Conservation (phyloP, 83 land plant species). For the Diphasiastrum complanatum region DNA sequence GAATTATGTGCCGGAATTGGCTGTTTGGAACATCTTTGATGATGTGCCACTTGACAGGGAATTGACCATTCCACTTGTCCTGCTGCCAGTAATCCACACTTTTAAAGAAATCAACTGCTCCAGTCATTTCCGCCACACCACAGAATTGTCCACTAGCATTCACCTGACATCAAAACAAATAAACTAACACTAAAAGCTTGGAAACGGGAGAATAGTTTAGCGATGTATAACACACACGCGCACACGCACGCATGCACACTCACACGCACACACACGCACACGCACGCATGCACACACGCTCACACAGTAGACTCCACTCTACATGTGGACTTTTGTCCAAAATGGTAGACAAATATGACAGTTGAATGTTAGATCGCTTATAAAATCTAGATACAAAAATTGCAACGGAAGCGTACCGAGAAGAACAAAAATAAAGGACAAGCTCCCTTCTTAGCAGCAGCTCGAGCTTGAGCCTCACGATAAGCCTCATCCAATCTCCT, state of each 20-base stretch:
- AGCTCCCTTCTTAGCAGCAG: background rate
- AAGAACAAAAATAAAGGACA: background rate
- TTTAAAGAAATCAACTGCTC: slow-evolving; percentile 6
- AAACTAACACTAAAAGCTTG: background rate
- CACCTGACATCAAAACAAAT: background rate
- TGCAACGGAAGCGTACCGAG: background rate
- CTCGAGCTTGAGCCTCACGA: slow-evolving; percentile 1
- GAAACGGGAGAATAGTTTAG: no score
- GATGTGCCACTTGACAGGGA: no score
- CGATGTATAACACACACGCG: no score
- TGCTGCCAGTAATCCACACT: slow-evolving; percentile 8
- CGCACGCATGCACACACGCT: no score
- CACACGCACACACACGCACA: no score
- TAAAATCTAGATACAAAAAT: background rate
- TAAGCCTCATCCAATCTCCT: slow-evolving; percentile 9
- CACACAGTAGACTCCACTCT: no score
- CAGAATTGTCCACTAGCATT: slow-evolving; percentile 11
- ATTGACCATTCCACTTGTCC: slow-evolving; percentile 10
- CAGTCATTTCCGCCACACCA: slow-evolving; percentile 11
- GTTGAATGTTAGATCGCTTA: no score
- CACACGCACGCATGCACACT: no score
- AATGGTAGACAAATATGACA: background rate
- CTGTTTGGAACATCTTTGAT: slow-evolving; percentile 2
- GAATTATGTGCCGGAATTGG: background rate
- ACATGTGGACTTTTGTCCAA: background rate